phyloP scores from a whole-genome alignment of 441 rosid genomes.

The Adansonia madagascariensis region DNA sequence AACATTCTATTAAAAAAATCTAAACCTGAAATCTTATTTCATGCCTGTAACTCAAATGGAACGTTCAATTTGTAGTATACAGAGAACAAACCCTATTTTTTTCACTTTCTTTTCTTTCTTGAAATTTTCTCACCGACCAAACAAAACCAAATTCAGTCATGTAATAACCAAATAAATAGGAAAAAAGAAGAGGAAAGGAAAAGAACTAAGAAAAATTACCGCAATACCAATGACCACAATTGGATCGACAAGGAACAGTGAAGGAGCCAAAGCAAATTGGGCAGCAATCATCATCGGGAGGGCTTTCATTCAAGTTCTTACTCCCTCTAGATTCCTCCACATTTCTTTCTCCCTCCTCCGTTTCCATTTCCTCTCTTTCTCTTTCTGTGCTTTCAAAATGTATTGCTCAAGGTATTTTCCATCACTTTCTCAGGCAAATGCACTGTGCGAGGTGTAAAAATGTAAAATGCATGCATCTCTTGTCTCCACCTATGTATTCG shows the following conservation, averaged over 20 bases:
- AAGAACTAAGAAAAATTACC: slow-evolving; percentile 14
- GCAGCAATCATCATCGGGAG: slow-evolving; percentile 61
- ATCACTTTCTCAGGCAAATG: slow-evolving; percentile 14
- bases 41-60: not conserved
- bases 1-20: not conserved
- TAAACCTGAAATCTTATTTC: not conserved
- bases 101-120: not conserved
- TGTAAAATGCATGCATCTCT: not conserved
- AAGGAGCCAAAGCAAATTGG: slow-evolving; percentile 60
- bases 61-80: not conserved
- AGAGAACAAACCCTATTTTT: not conserved
- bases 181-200: not conserved
- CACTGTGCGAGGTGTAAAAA: not conserved
- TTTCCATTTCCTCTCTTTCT: not conserved
- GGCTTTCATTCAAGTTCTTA: slow-evolving; percentile 39
- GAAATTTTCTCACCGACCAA: slow-evolving; percentile 15
- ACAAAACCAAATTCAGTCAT: slow-evolving; percentile 15
- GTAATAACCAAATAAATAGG: not conserved
- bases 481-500: not conserved
- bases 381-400: slow-evolving; percentile 12
- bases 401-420: slow-evolving; percentile 21
- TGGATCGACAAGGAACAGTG: slow-evolving; percentile 52
- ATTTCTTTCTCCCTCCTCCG: slow-evolving; percentile 18
- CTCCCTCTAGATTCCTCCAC: slow-evolving; percentile 30
- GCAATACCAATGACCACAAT: slow-evolving; percentile 75